These are phyloP conservation scores for Pyricularia grisea DNA, from an alignment of 2,329 filamentous ascomycete genomes.

Conservation along the genomic window DNA sequence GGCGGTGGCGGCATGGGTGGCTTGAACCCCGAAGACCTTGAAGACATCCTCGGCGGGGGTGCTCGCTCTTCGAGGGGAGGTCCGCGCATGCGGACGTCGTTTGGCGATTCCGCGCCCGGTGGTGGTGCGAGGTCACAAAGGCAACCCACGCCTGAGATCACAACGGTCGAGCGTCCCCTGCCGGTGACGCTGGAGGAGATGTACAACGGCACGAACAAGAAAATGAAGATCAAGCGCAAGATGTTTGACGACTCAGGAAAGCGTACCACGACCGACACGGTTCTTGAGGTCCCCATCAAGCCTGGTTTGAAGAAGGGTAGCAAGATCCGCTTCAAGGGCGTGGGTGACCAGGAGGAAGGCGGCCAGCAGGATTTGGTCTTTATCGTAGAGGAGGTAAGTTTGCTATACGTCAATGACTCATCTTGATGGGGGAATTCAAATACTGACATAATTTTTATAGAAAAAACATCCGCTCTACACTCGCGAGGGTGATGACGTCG, in stretches of 20 bases:
- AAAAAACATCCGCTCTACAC: conserved; percentile 80
- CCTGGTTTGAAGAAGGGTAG: conserved; percentile 91
- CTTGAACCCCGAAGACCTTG: conserved; percentile 29
- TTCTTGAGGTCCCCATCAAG: conserved; percentile 92
- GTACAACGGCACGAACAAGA: conserved; percentile 81
- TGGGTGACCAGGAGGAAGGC: conserved; percentile 96
- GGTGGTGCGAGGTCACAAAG: conserved; percentile 23
- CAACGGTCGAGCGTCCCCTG: conserved; percentile 79
- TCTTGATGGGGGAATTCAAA: not conserved
- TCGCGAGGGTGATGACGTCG: conserved; percentile 81
- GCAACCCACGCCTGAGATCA: conserved; percentile 69
- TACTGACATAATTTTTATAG: conserved; percentile 40
- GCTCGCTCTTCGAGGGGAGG: conserved; percentile 26
- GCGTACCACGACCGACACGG: conserved; percentile 76
- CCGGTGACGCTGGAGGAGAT: conserved; percentile 80
- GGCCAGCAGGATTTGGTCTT: conserved; percentile 94
- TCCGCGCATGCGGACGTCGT: conserved; percentile 30
- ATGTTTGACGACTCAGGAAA: conserved; percentile 82
- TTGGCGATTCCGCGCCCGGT: conserved; percentile 18
- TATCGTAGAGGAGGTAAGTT: conserved; percentile 82
- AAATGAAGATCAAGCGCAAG: conserved; percentile 97
- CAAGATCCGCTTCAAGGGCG: conserved; percentile 96
- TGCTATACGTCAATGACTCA: conserved; percentile 3
- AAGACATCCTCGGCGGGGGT: conserved; percentile 44
- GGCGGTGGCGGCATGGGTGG: conserved; percentile 34